Evolutionary conservation across 352 stramenopile species (phyloP).

Genomic region (Phytophthora lateralis): DNA sequence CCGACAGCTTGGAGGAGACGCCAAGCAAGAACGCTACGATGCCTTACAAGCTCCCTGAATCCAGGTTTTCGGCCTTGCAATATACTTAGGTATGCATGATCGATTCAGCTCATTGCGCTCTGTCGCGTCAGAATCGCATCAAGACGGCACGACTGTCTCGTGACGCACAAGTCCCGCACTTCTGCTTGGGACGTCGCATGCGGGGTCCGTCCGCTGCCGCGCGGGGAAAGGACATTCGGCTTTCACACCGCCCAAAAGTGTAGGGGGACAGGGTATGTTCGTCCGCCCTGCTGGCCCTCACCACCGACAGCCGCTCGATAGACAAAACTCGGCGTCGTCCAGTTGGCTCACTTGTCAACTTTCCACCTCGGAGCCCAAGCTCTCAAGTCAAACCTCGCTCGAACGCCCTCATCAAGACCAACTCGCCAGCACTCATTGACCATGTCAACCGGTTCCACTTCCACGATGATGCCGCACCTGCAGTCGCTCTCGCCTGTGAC

Average conservation of each 20-base stretch:
- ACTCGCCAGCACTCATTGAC: conserved; percentile 8
- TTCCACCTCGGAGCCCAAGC: conserved; percentile 26
- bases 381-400: conserved; percentile 19
- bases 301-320: conserved; percentile 26
- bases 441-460: conserved; percentile 29
- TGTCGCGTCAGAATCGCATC: neutral
- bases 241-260: conserved; percentile 2
- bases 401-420: conserved; percentile 3
- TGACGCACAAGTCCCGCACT: conserved; percentile 10
- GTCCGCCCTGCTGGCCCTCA: conserved; percentile 21
- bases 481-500: conserved; percentile 31
- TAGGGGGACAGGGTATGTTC: conserved; percentile 22
- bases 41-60: neutral
- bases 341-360: conserved; percentile 44
- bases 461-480: conserved; percentile 30
- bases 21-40: neutral
- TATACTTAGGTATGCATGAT: no score
- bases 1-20: neutral
- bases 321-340: conserved; percentile 20
- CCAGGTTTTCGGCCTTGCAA: neutral
- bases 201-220: neutral
- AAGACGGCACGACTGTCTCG: conserved; percentile 11
- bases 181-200: conserved; percentile 32
- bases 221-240: conserved; percentile 14
- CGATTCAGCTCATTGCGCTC: neutral